Base-by-base conservation (phyloP, 1,284 basidiomycete genomes). In the Ustilago crameri region DNA sequence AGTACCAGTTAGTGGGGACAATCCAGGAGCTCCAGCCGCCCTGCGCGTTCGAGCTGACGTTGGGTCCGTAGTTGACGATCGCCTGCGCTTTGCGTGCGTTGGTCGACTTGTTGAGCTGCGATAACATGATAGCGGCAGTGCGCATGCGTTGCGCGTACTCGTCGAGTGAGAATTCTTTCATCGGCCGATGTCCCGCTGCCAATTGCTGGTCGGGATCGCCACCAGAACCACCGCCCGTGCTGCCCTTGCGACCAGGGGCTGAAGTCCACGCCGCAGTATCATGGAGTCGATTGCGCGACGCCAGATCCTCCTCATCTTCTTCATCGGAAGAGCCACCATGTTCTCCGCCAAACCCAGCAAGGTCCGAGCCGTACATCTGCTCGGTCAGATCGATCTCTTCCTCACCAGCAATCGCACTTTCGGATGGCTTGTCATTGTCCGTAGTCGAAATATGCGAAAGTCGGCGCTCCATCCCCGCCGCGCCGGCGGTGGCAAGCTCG, bases 91-190 rank as follows among this genome's bases (percentile, higher is more conserved):
- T 68, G 57, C 38, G 47, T 2, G 75, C 75, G 48, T 75, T 79
- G 34, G 67, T 76, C 26, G 60, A 67, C 53, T 73, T 76, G 67
- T 95, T 97, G 42, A 99, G 88, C 85, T 99, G 95, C 1, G 95
- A 91, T 22, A 99, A 89, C 95, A 99, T 98, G 76, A 98, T 91
- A 3, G 96, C 95, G 1, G 95, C 95, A 10, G 94, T 98, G 15
- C 93, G 90, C 95, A 98, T 98, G 42, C 95, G 89, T 78, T 97
- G 93, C 0, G 95, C 95, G 82, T 98, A 98, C 76, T 98, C 95
- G 79, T 98, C 95, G 27, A 98, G 67, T 12, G 79, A 80, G 42
- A 82, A 80, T 46, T 72, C 69, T 10, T 65, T 58, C 61, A 58
- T 60, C 15, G 68, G 65, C 54, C 74, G 45, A 34, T 61, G 51